Evolutionary conservation across 208 protist species (phyloP).

Genomic region (Leptomonas pyrrhocoris): DNA sequence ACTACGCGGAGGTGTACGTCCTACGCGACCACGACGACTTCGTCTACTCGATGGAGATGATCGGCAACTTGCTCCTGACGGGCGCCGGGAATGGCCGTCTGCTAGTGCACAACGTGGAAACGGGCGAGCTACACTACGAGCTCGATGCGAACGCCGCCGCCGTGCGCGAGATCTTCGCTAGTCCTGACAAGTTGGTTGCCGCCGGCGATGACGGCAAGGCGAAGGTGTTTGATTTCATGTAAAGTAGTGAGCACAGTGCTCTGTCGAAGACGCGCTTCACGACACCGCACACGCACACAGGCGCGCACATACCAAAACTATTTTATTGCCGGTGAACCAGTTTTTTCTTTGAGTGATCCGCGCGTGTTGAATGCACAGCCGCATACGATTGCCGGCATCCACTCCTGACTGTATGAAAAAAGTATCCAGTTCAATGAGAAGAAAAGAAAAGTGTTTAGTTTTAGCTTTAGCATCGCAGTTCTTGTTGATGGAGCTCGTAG

Average conservation of each 20-base stretch:
- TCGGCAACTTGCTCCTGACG: conserved; percentile 64
- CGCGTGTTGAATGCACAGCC: too few relatives aligned
- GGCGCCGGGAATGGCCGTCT: conserved; percentile 84
- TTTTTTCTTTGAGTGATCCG: too few relatives aligned
- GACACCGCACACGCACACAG: too few relatives aligned
- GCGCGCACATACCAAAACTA: too few relatives aligned
- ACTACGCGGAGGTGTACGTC: conserved; percentile 49
- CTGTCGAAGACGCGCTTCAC: too few relatives aligned
- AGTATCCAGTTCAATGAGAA: too few relatives aligned
- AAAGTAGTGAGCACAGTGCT: conserved; percentile 7
- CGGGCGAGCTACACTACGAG: conserved; percentile 76
- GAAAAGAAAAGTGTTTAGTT: too few relatives aligned
- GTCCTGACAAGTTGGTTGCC: conserved; percentile 45
- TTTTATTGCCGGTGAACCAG: too few relatives aligned
- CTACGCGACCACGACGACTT: conserved; percentile 77
- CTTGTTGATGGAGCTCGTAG: too few relatives aligned
- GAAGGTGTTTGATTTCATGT: conserved; percentile 63
- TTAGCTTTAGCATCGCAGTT: too few relatives aligned
- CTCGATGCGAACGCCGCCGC: conserved; percentile 69
- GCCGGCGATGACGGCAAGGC: conserved; percentile 89
- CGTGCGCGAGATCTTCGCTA: conserved; percentile 75
- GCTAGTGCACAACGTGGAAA: conserved; percentile 75
- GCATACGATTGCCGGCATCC: too few relatives aligned
- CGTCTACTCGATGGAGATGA: conserved; percentile 79
- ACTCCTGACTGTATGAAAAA: too few relatives aligned